Evolutionary conservation across 1,284 basidiomycete genomes (phyloP), one percentile per base, ranked within the genome.

Genomic region (Mycena citricolor): DNA sequence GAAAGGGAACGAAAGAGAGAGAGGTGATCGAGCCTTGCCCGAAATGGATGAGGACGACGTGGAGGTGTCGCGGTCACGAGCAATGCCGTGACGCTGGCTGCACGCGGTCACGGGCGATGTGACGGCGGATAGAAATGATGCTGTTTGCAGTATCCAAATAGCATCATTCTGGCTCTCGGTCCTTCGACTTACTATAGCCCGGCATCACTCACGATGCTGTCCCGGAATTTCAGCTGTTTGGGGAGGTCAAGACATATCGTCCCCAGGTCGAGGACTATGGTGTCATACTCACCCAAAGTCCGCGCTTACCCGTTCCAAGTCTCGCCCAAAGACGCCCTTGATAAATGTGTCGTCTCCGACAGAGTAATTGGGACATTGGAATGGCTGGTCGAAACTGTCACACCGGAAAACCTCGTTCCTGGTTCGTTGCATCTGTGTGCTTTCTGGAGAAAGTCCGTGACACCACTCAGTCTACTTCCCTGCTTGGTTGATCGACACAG

Each of bases 401-500:
- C 39, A 19, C 48, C 43, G 7, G 14, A 26, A 16, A 41, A 38
- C 4, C 38, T 50, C 31, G 48, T 50, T 8, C 44, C 48, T 10
- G 39, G 43, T 45, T 22, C 8, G 42, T 34, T 7, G 10, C 14
- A n/a, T n/a, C 5, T 33, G 13, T n/a, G 8, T 17, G 23, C 6
- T 17, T 8, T 17, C n/a, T n/a, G n/a, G n/a, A n/a, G n/a, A 29
- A 10, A 29, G 10, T 29, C 26, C 14, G 26, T 14, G 26, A 29
- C 26, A n/a, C 26, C 26, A 29, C 40, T 70, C 81, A 7, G 60
- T 80, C 4, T 85, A 83, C 55, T 72, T 79, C 39, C 82, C 82
- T 1, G 70, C 68, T 6, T 85, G 82, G 82, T 61, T 79, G 23
- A 61, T 82, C 24, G 77, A 80, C 52, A 74, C 70, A 5, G 72